These are phyloP conservation scores for Dendrobium catenatum DNA, from an alignment of 106 monocot genomes.

Conservation along the genomic window DNA sequence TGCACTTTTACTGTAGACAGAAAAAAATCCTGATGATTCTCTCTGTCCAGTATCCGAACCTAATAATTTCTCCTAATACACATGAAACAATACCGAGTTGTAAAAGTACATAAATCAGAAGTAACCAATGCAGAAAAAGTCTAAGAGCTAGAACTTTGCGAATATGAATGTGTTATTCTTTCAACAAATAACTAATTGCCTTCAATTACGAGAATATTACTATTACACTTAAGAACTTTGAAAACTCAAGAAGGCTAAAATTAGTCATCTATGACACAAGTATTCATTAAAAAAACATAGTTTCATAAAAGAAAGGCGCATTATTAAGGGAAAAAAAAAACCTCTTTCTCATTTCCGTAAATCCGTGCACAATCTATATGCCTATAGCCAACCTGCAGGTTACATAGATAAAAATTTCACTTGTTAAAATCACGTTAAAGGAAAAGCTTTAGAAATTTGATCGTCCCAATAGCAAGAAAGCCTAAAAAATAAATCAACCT, in stretches of 20 bases:
- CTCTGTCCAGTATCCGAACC: too few relatives aligned
- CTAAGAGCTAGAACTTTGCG: background rate
- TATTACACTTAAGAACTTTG: too few relatives aligned
- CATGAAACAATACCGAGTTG: background rate
- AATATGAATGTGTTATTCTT: background rate
- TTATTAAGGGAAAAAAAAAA: slow-evolving; percentile 5
- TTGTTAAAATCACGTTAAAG: background rate
- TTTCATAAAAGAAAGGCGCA: background rate
- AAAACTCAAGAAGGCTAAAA: background rate
- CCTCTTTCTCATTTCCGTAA: slow-evolving; percentile 64
- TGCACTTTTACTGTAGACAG: too few relatives aligned
- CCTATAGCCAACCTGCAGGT: slow-evolving; percentile 55
- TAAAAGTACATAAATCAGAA: background rate
- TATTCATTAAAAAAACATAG: background rate
- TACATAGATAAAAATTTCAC: background rate
- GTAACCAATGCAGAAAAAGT: background rate
- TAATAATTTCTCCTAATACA: too few relatives aligned
- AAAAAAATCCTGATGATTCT: too few relatives aligned
- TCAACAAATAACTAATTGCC: too few relatives aligned
- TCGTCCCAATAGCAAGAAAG: too few relatives aligned
- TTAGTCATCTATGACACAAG: background rate
- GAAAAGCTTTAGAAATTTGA: background rate
- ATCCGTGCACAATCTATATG: slow-evolving; percentile 57
- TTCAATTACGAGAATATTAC: too few relatives aligned
- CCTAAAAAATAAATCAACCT: too few relatives aligned